Percentiles rank a stretch among this genome's conserved stretches.
These are phyloP conservation scores for Rhinocladiella mackenziei DNA, from an alignment of 2,329 filamentous ascomycete genomes.

Conservation along the genomic window DNA sequence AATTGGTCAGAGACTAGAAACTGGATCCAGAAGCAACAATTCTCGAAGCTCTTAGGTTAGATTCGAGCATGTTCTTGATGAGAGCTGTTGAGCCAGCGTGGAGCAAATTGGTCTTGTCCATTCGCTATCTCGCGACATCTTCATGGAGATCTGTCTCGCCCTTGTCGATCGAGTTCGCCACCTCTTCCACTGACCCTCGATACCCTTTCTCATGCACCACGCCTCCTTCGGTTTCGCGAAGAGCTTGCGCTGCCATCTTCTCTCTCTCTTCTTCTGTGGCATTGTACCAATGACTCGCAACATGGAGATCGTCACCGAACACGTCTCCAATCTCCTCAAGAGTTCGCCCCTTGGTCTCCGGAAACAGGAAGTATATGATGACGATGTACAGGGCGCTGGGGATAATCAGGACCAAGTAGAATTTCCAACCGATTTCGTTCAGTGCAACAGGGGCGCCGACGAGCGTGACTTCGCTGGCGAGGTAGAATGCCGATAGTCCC, in stretches of 20 bases:
- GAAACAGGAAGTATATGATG: conserved; percentile 33
- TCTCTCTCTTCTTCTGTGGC: conserved; percentile 31
- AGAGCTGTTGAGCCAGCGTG: no score
- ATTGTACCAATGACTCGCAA: conserved; percentile 29
- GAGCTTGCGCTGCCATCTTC: conserved; percentile 16
- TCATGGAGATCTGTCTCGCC: no score
- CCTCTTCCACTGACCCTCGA: not conserved
- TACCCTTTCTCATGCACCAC: conserved; percentile 14
- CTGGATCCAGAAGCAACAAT: no score
- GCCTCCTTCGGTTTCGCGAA: conserved; percentile 18
- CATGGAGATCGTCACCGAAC: conserved; percentile 32
- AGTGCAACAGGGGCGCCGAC: conserved; percentile 33
- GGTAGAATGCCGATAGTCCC: conserved; percentile 21
- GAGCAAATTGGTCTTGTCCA: no score
- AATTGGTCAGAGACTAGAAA: no score
- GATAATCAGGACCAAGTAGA: conserved; percentile 32
- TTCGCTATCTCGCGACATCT: no score
- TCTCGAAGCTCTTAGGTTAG: no score
- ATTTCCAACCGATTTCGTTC: conserved; percentile 35
- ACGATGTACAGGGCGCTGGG: conserved; percentile 30
- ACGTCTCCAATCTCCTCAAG: conserved; percentile 35
- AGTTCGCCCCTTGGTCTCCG: conserved; percentile 34
- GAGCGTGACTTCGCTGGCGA: conserved; percentile 21
- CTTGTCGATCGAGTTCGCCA: not conserved
- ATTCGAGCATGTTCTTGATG: no score